A percentile compares a stretch with the other conserved stretches of the same genome.
Conservation (phyloP, 768 basidiomycete genomes). For the Suillus variegatus region DNA sequence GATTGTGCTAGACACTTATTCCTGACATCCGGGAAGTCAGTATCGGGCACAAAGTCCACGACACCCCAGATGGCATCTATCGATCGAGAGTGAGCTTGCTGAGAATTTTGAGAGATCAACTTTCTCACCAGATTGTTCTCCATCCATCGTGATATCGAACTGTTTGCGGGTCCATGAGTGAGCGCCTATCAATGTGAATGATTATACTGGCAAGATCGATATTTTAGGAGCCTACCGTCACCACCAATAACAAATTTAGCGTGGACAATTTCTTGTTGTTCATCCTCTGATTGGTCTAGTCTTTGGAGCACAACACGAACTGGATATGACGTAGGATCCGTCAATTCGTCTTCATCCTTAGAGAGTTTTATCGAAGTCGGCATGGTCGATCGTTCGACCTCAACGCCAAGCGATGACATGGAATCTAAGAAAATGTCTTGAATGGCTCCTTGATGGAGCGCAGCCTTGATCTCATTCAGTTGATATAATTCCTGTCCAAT, state of each 20-base stretch:
- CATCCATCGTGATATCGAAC: slow-evolving; percentile 69
- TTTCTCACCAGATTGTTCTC: slow-evolving; percentile 48
- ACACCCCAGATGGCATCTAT: too few species aligned
- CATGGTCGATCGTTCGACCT: slow-evolving; percentile 34
- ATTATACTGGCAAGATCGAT: background rate
- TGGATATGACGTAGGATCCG: slow-evolving; percentile 22
- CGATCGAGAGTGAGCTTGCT: too few species aligned
- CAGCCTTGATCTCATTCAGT: slow-evolving; percentile 19
- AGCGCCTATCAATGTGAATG: slow-evolving; percentile 48
- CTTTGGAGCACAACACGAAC: slow-evolving; percentile 24
- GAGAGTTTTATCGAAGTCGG: slow-evolving; percentile 34
- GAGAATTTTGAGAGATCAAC: too few species aligned
- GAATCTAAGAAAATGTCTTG: slow-evolving; percentile 37
- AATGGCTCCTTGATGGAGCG: slow-evolving; percentile 37
- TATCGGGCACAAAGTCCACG: too few species aligned
- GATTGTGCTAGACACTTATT: too few species aligned
- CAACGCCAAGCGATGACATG: slow-evolving; percentile 28
- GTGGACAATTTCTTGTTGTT: slow-evolving; percentile 54
- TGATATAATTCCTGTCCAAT: background rate
- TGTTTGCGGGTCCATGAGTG: slow-evolving; percentile 82
- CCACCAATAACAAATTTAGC: slow-evolving; percentile 79
- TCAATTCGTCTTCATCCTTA: slow-evolving; percentile 21
- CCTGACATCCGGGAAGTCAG: too few species aligned
- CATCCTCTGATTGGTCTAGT: slow-evolving; percentile 30
- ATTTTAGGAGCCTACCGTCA: slow-evolving; percentile 50